Percentiles rank a stretch among this genome's conserved stretches.
Conservation (phyloP, 768 basidiomycete genomes). For the Fistulinella prunicolor region DNA sequence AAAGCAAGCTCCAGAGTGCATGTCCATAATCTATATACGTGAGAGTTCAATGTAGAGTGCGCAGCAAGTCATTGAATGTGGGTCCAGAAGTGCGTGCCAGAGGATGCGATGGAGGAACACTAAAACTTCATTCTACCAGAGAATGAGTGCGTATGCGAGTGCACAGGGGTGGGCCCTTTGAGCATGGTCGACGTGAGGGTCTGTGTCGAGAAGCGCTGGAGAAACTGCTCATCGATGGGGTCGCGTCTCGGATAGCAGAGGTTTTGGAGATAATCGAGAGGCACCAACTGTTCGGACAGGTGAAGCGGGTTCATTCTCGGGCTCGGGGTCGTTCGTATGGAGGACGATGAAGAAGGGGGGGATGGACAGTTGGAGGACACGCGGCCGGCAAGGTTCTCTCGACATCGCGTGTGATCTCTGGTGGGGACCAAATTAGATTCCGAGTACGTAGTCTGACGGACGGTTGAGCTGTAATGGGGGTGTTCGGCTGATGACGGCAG, state of each 20-base stretch:
- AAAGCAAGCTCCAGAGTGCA: conserved; percentile 21
- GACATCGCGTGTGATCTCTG: conserved; percentile 21
- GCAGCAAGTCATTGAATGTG: conserved; percentile 10
- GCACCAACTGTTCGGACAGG: conserved; percentile 48
- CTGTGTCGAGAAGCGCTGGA: conserved; percentile 51
- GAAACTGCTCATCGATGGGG: conserved; percentile 60
- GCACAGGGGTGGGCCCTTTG: conserved; percentile 14
- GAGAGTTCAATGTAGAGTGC: conserved; percentile 22
- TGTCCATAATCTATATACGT: conserved; percentile 32
- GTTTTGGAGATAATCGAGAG: conserved; percentile 59
- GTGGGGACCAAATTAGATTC: conserved; percentile 25
- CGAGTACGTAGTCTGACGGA: conserved; percentile 34
- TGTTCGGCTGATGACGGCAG: conserved; percentile 30
- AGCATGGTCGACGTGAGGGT: conserved; percentile 18
- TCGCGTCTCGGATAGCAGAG: conserved; percentile 55
- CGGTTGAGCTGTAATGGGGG: conserved; percentile 16
- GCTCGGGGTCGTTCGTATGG: conserved; percentile 38
- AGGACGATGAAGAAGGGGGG: conserved; percentile 38
- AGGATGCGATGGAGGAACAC: neutral
- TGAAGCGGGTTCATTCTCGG: conserved; percentile 20
- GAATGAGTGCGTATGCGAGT: conserved; percentile 20
- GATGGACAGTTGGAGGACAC: conserved; percentile 27
- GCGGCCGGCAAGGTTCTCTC: conserved; percentile 21
- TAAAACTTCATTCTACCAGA: conserved; percentile 27
- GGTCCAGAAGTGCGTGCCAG: neutral